Evolutionary conservation across 2,329 filamentous ascomycete genomes (phyloP).

Genomic region (Penicillium sp.): DNA sequence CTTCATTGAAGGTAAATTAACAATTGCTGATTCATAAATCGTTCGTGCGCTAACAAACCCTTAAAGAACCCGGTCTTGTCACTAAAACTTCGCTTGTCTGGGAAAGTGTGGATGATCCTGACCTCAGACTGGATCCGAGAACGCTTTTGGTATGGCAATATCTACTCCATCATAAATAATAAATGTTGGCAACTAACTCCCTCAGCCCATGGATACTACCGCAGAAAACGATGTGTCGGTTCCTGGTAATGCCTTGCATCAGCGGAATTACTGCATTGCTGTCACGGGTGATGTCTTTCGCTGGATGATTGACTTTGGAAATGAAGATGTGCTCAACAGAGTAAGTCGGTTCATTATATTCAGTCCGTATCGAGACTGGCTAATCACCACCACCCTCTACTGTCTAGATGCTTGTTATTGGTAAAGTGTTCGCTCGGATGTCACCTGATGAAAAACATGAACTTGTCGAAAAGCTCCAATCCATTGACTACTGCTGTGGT

Average conservation of each 20-base stretch:
- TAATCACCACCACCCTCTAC: not conserved
- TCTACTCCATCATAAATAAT: not conserved
- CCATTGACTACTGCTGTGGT: slow-evolving; percentile 90
- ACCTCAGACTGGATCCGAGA: slow-evolving; percentile 75
- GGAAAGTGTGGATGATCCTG: slow-evolving; percentile 91
- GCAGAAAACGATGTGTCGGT: slow-evolving; percentile 77
- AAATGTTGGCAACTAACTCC: slow-evolving; percentile 16
- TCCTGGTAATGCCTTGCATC: slow-evolving; percentile 79
- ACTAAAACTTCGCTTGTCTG: slow-evolving; percentile 75
- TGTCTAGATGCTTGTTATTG: slow-evolving; percentile 78
- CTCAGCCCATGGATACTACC: slow-evolving; percentile 70
- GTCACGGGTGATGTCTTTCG: slow-evolving; percentile 93
- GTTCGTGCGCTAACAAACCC: slow-evolving; percentile 9
- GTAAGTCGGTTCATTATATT: slow-evolving; percentile 48
- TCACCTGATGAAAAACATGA: slow-evolving; percentile 99
- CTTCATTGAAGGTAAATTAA: slow-evolving; percentile 70
- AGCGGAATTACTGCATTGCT: slow-evolving; percentile 84
- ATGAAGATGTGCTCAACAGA: slow-evolving; percentile 73
- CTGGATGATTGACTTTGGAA: slow-evolving; percentile 91
- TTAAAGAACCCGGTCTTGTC: slow-evolving; percentile 69
- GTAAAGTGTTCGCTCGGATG: slow-evolving; percentile 97
- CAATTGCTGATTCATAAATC: slow-evolving; percentile 8
- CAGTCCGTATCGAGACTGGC: not conserved
- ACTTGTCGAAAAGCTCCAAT: slow-evolving; percentile 93
- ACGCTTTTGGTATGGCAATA: slow-evolving; percentile 65